Evolutionary conservation across 2,329 filamentous ascomycete genomes (phyloP), one percentile per base, ranked within the genome.

Genomic region (Microdochium nivale): DNA sequence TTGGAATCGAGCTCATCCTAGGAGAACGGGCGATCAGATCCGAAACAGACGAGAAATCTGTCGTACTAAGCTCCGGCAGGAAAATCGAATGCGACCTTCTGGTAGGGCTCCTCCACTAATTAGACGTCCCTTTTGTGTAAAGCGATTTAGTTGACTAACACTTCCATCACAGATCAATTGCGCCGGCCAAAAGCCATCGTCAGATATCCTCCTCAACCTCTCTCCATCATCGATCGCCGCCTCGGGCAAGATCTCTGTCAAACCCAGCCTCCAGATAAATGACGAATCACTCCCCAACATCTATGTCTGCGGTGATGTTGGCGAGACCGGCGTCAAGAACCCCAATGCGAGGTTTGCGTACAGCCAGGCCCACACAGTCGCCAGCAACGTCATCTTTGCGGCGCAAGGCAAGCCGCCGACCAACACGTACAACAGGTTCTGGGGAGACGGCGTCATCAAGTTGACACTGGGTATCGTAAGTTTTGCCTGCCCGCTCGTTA

Each of bases 241-340:
- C 2, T 72, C 71, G 0, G 76, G 75, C 1, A 72, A 76, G 52
- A 75, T 84, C 56, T 67, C 68, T 1, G 77, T 86, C 24, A 73
- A 74, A 48, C 69, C 75, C 0, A 82, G 77, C 0, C 68, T 87
- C 30, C 82, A 86, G 54, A 67, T 87, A 14, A 59, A 65, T 8
- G 75, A 79, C 56, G 64, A 70, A 2, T 53, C 55, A 0, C 67
- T 76, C 9, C 69, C 73, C 1, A 74, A 81, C 54, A 70, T 86
- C 2, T 87, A 82, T 57, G 78, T 77, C 1, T 75, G 80, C n/a
- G 84, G 84, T 19, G 83, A 87, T 55, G 79, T 87, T 3, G 76
- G 80, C 3, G 77, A 79, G 25, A 74, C 73, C 1, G 70, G 72
- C 1, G 68, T 69, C 0, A 64, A 68, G 33, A 76, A 74, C 44